Base-by-base conservation (phyloP, 139 green algal genomes). In the Gonium pectorale region DNA sequence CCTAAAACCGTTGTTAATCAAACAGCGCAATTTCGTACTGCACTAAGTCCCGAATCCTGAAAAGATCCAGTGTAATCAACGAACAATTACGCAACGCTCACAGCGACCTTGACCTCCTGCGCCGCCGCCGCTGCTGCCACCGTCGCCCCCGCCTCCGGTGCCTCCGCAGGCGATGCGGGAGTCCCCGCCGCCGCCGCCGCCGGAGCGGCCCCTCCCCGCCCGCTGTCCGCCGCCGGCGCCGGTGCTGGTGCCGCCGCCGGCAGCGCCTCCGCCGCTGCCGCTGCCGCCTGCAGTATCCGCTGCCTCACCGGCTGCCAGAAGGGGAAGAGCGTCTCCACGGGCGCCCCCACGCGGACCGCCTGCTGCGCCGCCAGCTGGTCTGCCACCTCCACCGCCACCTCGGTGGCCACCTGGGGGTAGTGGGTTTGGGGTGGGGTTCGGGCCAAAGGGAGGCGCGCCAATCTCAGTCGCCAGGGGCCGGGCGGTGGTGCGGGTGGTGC, bases 371-470 rank as follows among this genome's bases (percentile, higher is more conserved):
- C 88, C 33, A 95, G 83, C 22, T 60, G 49, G 24, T 93, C 88
- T 27, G 86, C 81, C 24, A 94, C 86, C 9, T 91, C 74, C 22
- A 85, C 79, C 17, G 89, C 84, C n/a, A 94, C 88, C 35, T 90
- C 87, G 15, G 77, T 85, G 21, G 87, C 87, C 26, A 84, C 90
- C 62, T 75, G 83, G 26, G 81, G 40, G 52, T 80, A 81, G 27
- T 38, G 73, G 29, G 21, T 67, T 67, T 29, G 59, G 29, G 59
- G 37, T 37, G 5, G 59, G 29, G 29, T 9, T 67, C 38, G 27
- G 29, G 29, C 17, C 17, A n/a, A 64, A 64, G 15, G 21, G 21
- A n/a, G n/a, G n/a, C n/a, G n/a, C n/a, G n/a, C n/a, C n/a, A n/a
- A n/a, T n/a, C n/a, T n/a, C n/a, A n/a, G n/a, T n/a, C n/a, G n/a